phyloP scores from a whole-genome alignment of 371 early-diverging fungal genomes.

The Parasitella parasitica region DNA sequence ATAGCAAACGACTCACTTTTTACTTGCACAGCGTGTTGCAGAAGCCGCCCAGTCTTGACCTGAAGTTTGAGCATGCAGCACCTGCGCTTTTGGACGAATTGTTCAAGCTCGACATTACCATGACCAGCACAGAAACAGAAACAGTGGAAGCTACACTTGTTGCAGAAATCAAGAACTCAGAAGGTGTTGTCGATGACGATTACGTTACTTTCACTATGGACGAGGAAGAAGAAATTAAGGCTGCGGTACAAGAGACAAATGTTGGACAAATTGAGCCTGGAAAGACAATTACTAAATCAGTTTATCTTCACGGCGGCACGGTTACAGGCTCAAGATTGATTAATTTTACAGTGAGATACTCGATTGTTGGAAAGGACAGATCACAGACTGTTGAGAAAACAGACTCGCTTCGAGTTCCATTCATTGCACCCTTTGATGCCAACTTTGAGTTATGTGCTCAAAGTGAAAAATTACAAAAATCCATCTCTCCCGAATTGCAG shows the following conservation, averaged over 20 bases:
- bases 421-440: slow-evolving; percentile 50
- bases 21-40: slow-evolving; percentile 51
- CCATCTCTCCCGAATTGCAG: slow-evolving; percentile 30
- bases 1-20: not conserved
- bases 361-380: slow-evolving; percentile 7
- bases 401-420: slow-evolving; percentile 50
- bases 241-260: not conserved
- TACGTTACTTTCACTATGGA: slow-evolving; percentile 24
- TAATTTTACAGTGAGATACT: slow-evolving; percentile 27
- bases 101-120: slow-evolving; percentile 57
- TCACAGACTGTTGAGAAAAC: slow-evolving; percentile 40
- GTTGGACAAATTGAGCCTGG: slow-evolving; percentile 33
- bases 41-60: slow-evolving; percentile 64
- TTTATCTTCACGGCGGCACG: slow-evolving; percentile 31
- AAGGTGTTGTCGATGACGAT: slow-evolving; percentile 31
- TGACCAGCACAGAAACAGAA: slow-evolving; percentile 63
- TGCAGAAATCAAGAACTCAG: slow-evolving; percentile 52
- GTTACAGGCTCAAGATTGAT: slow-evolving; percentile 35
- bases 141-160: slow-evolving; percentile 45
- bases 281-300: slow-evolving; percentile 11
- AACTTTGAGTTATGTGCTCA: slow-evolving; percentile 40
- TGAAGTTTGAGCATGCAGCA: slow-evolving; percentile 52
- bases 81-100: slow-evolving; percentile 74
- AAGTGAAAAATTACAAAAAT: slow-evolving; percentile 21
- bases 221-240: slow-evolving; percentile 2